Base-by-base conservation (phyloP, 2,329 filamentous ascomycete genomes). In the Sodiomyces alkalinus region DNA sequence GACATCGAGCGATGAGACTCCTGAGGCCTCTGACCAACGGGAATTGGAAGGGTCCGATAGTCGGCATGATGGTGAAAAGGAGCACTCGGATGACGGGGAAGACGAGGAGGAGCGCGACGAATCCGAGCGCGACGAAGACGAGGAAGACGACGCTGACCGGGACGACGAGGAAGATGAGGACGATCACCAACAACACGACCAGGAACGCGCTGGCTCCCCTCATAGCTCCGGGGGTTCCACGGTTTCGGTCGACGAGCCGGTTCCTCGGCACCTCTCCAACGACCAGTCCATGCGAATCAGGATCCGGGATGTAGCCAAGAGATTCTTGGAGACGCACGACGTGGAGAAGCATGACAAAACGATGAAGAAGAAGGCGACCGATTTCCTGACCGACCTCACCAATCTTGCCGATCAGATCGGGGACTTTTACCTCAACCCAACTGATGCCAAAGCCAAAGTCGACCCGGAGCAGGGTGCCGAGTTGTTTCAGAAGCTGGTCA, bases 311-410 rank as follows among this genome's bases (percentile, higher is more conserved):
- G 69, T 79, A 33, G 86, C 90, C 0, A 81, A 80, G 51, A 79
- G 70, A 30, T 94, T 98, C 47, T 56, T 96, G 19, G 77, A 86
- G 33, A 63, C 68, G 0, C 85, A 96, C 39, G 85, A 94, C 49
- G 74, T 70, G 4, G 75, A 83, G 37, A 72, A 77, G 35, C 65
- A 68, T 37, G 74, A 75, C 12, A 76, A 74, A 43, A 61, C 62
- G 6, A 76, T 92, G 64, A 81, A 80, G 45, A 69, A 75, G 32
- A 86, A 86, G 51, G 87, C 90, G 0, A 62, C 64, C 1, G 66
- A 72, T 31, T 92, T 92, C 16, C 59, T 96, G 16, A 60, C 69
- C 3, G 70, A 78, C 35, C 60, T 98, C 18, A 78, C 79, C 38
- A 55, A 55, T 2, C 58, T 98, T 19, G 80, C 82, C 2, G 56